phyloP scores from a whole-genome alignment of 2,329 filamentous ascomycete species.

The Mariannaea sp. region DNA sequence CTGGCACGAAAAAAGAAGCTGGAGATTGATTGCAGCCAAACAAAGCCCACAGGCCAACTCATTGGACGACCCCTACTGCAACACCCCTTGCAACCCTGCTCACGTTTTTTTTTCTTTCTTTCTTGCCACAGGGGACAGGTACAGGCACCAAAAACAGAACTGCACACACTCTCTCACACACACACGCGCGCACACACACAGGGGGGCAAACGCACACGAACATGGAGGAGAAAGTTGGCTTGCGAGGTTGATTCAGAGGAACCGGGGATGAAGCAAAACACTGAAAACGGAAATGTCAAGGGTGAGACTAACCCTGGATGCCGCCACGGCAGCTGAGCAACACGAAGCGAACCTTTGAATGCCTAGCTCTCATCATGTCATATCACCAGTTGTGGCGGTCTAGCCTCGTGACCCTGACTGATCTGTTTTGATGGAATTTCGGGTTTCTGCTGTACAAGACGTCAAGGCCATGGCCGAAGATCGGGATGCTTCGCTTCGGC shows the following conservation, averaged over 20 bases:
- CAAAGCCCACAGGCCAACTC: neutral
- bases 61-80: neutral
- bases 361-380: neutral
- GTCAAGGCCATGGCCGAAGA: neutral
- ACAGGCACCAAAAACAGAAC: conserved; percentile 3
- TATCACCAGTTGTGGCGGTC: neutral
- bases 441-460: no score
- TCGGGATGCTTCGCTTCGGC: neutral
- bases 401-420: no score
- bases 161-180: neutral
- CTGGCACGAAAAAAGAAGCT: neutral
- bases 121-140: conserved; percentile 7
- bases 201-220: conserved; percentile 6
- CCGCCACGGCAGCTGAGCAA: neutral
- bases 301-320: neutral
- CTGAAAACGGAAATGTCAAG: conserved; percentile 15
- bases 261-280: conserved; percentile 8
- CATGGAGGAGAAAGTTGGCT: conserved; percentile 2
- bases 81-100: conserved; percentile 10
- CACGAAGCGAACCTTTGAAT: neutral
- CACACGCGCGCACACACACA: neutral
- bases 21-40: neutral
- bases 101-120: neutral
- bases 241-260: neutral
- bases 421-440: no score